These are phyloP conservation scores for Saksenaea vasiformis DNA, from an alignment of 371 early-diverging fungal genomes.

Conservation along the genomic window DNA sequence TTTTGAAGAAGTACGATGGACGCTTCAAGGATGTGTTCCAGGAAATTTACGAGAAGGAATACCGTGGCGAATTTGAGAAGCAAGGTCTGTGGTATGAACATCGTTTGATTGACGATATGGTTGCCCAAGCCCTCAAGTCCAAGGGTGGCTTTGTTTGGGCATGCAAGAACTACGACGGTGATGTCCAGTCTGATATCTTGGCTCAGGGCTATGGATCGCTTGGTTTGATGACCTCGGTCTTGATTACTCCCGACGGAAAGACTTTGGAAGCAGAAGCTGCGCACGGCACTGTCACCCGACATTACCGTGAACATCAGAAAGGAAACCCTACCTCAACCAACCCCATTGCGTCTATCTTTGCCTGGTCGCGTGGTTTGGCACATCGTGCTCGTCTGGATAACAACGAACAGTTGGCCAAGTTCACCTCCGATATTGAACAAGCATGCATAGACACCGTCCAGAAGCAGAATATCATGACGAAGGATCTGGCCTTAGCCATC, in stretches of 20 bases:
- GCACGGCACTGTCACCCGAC: conserved; percentile 95
- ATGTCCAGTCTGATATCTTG: conserved; percentile 90
- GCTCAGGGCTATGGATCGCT: conserved; percentile 90
- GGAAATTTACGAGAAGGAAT: conserved; percentile 75
- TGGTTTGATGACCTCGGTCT: conserved; percentile 92
- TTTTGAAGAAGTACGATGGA: conserved; percentile 94
- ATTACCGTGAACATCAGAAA: conserved; percentile 94
- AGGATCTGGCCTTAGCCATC: conserved; percentile 90
- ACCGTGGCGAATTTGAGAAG: conserved; percentile 65
- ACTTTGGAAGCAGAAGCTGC: conserved; percentile 94
- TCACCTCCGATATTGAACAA: conserved; percentile 72
- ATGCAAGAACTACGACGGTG: conserved; percentile 92
- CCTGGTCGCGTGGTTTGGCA: conserved; percentile 91
- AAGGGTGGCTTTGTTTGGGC: conserved; percentile 93
- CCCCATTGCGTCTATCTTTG: conserved; percentile 93
- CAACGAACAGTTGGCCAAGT: conserved; percentile 68
- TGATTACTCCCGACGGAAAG: conserved; percentile 89
- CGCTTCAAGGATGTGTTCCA: conserved; percentile 95
- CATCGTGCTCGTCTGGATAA: conserved; percentile 90
- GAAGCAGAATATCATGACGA: conserved; percentile 84
- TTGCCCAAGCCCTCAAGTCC: conserved; percentile 92
- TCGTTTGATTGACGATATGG: conserved; percentile 95
- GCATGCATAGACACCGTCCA: conserved; percentile 88
- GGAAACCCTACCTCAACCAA: conserved; percentile 87
- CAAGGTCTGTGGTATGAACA: conserved; percentile 91